These are phyloP conservation scores for Xanthoparmelia taractica DNA, from an alignment of 495 filamentous ascomycete genomes.

Conservation along the genomic window DNA sequence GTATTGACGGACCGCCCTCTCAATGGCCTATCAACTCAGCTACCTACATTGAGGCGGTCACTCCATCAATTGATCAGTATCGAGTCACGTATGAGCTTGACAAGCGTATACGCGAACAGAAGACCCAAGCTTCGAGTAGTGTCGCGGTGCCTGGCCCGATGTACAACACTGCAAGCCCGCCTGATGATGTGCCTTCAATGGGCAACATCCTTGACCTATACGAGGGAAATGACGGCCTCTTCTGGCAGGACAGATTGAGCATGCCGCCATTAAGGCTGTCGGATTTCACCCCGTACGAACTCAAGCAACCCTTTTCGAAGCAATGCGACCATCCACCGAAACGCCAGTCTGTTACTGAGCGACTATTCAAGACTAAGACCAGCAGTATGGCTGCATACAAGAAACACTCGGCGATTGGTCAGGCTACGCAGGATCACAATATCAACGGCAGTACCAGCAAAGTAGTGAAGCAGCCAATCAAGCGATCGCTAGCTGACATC, in stretches of 20 bases:
- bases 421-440: neutral
- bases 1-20: neutral
- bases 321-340: constrained; percentile 17
- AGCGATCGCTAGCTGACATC: constrained; percentile 8
- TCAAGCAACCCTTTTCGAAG: constrained; percentile 19
- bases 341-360: constrained; percentile 9
- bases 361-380: constrained; percentile 8
- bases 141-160: neutral
- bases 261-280: neutral
- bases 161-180: neutral
- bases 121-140: neutral
- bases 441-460: constrained; percentile 1
- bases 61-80: neutral
- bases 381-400: constrained; percentile 2
- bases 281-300: constrained; percentile 8
- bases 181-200: neutral
- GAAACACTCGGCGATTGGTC: neutral
- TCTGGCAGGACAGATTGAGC: neutral
- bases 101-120: neutral
- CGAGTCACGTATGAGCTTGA: neutral
- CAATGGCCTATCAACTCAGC: neutral
- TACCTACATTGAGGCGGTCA: neutral
- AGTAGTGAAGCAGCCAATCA: constrained; percentile 2
- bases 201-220: neutral
- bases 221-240: neutral